phyloP scores from a whole-genome alignment of 768 basidiomycete genomes.

The Botryobasidium botryosum region DNA sequence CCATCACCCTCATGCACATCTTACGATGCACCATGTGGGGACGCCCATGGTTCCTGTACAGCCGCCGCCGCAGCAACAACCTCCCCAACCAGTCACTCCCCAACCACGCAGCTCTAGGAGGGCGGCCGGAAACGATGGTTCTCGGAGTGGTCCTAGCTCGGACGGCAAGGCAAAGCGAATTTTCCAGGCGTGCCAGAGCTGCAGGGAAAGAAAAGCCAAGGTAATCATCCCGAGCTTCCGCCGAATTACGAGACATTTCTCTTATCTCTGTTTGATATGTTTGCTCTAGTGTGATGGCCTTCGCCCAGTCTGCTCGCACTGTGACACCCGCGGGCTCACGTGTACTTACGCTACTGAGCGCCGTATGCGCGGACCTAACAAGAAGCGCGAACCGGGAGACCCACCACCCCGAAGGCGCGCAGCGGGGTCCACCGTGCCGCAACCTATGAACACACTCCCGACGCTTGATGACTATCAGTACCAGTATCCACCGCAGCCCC shows the following conservation, averaged over 20 bases:
- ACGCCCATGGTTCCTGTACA: background rate
- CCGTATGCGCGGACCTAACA: background rate
- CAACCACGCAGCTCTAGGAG: too few relatives aligned
- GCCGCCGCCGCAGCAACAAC: background rate
- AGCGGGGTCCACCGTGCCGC: background rate
- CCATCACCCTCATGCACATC: background rate
- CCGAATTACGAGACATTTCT: background rate
- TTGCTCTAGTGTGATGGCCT: background rate
- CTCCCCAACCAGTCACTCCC: background rate
- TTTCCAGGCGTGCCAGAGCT: background rate
- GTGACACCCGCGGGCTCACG: background rate
- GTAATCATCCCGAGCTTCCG: too few relatives aligned
- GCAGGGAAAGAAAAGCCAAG: background rate
- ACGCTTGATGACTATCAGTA: background rate
- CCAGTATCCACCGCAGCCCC: background rate
- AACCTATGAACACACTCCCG: background rate
- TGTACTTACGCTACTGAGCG: background rate
- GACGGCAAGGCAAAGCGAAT: conserved; percentile 2
- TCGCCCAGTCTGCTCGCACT: background rate
- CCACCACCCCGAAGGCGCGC: background rate
- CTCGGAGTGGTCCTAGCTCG: too few relatives aligned
- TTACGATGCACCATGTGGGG: background rate
- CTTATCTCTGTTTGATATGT: background rate
- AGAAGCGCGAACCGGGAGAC: background rate
- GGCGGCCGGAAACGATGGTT: too few relatives aligned